A percentile compares a stretch with the other conserved stretches of the same genome.
phyloP scores from a whole-genome alignment of 192 early-diverging fungal genomes.

The Bifiguratus adelaidae region DNA sequence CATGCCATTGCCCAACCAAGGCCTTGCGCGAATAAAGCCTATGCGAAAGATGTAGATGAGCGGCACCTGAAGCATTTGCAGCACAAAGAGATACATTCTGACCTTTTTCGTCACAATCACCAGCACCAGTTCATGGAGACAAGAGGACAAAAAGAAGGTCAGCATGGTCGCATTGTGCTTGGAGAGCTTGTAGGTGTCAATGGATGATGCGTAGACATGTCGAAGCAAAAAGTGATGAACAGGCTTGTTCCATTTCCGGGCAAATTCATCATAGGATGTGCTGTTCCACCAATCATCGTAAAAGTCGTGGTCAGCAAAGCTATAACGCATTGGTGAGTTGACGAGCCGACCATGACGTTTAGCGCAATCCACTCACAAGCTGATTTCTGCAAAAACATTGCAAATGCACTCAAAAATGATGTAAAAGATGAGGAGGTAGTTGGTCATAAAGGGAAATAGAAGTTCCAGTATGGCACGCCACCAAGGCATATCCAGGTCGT shows the following conservation, averaged over 20 bases:
- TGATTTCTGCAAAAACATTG: conserved; percentile 94
- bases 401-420: conserved; percentile 96
- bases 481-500: conserved; percentile 44
- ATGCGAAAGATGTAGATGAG: conserved; percentile 62
- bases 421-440: conserved; percentile 87
- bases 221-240: conserved; percentile 87
- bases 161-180: conserved; percentile 61
- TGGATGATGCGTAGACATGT: conserved; percentile 81
- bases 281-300: conserved; percentile 99
- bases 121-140: conserved; percentile 77
- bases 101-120: conserved; percentile 51
- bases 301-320: conserved; percentile 94
- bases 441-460: conserved; percentile 83
- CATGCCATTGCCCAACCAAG: conserved; percentile 63
- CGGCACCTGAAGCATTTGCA: conserved; percentile 90
- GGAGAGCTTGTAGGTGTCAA: conserved; percentile 56
- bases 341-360: background rate
- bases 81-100: conserved; percentile 64
- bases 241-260: conserved; percentile 96
- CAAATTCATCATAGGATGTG: conserved; percentile 83
- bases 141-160: conserved; percentile 71
- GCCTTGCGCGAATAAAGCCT: conserved; percentile 43
- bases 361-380: conserved; percentile 29
- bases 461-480: conserved; percentile 52
- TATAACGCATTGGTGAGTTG: conserved; percentile 2